Base-by-base conservation (phyloP, 2,329 filamentous ascomycete genomes). In the Phialophora verrucosa region DNA sequence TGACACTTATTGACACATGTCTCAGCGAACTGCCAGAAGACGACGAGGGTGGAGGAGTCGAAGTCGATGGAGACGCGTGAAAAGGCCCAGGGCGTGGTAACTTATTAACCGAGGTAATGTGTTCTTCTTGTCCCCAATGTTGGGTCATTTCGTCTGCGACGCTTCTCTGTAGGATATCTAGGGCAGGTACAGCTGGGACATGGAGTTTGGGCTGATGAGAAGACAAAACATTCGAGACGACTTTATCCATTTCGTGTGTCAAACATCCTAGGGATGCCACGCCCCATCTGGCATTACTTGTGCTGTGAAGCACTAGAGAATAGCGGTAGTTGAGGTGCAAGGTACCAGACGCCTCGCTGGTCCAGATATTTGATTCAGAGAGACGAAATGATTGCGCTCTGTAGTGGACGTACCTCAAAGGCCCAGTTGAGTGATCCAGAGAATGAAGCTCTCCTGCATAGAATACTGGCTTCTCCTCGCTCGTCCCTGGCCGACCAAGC, bases 1-100 rank as follows among this genome's bases (percentile, higher is more conserved):
- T 96, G 72, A 80, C 81, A 53, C 85, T 95, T 76, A 88, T 96
- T n/a, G 87, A 93, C 77, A 82, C 82, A 17, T 90, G 92, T 23
- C 85, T 96, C 73, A 66, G 63, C 51, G 68, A 70, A 23, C 49
- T 70, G 11, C 68, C 68, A 2, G 68, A 68, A 54, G 68, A 70
- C 54, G 68, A 70, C 31, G 68, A 70, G 44, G 63, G 59, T 12
- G 63, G 44, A 47, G 57, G 56, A 35, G 29, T 56, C 27, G 60
- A 64, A 25, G 59, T 17, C 23, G 62, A 63, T 25, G 55, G 55
- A 11, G 60, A 63, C 1, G n/a, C 63, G 49, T 65, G 63, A 65
- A 31, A 20, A 14, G 6, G 3, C 12, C 20, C 32, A n/a, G 20
- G 20, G 23, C 8, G 53, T 44, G 8, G 53, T 25, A 35, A 56